Conservation (phyloP, 2,329 filamentous ascomycete species). For the Hysterium pulicare region DNA sequence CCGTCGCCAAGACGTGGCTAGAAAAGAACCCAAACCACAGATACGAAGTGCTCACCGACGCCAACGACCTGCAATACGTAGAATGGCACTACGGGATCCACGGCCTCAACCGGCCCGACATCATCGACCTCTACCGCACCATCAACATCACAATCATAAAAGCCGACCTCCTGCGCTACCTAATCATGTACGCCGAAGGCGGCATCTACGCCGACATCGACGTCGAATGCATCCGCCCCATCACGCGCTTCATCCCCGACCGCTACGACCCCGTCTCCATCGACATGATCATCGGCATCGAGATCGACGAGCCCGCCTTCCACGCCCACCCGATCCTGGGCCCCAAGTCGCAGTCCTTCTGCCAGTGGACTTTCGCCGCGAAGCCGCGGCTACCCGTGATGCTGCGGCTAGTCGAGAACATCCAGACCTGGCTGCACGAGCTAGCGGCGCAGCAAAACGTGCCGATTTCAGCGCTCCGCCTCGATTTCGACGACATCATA, state of each 20-base stretch:
- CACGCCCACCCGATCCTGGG: constrained; percentile 63
- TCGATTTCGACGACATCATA: constrained; percentile 71
- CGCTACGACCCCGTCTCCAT: constrained; percentile 62
- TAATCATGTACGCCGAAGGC: constrained; percentile 65
- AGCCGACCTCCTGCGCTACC: constrained; percentile 63
- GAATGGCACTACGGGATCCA: constrained; percentile 64
- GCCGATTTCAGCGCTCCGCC: constrained; percentile 57
- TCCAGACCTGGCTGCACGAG: constrained; percentile 62
- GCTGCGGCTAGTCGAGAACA: constrained; percentile 65
- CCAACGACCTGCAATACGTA: constrained; percentile 65
- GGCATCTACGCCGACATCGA: constrained; percentile 61
- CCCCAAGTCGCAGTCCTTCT: constrained; percentile 66
- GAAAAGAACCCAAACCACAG: constrained; percentile 63
- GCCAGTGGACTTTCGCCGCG: constrained; percentile 72
- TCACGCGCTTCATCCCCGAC: constrained; percentile 60
- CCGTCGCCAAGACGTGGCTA: constrained; percentile 62
- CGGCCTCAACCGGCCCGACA: constrained; percentile 54
- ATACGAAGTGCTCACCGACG: constrained; percentile 68
- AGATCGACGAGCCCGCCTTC: constrained; percentile 68
- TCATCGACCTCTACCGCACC: constrained; percentile 42
- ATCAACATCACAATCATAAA: constrained; percentile 64
- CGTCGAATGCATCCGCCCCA: constrained; percentile 53
- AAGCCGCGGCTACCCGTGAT: constrained; percentile 66
- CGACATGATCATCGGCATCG: constrained; percentile 67
- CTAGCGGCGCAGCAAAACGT: constrained; percentile 59